Evolutionary conservation across 352 stramenopile species (phyloP).

Genomic region (Phytophthora chlamydospora): DNA sequence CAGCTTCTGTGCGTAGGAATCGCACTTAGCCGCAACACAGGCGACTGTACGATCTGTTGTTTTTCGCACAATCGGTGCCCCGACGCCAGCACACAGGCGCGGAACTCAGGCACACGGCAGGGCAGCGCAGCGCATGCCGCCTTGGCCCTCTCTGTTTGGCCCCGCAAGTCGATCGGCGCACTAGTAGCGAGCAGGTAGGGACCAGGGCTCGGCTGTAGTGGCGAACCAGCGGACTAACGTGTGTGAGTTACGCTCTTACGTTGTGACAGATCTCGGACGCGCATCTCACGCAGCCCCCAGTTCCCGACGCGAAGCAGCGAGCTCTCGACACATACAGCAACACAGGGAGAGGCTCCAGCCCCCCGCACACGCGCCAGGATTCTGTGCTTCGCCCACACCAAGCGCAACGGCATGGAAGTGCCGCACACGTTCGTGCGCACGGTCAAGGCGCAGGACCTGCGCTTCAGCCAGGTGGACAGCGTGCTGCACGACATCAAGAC

Average conservation of each 20-base stretch:
- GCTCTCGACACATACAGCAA: background rate
- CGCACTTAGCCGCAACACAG: background rate
- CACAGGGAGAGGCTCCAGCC: constrained; percentile 9
- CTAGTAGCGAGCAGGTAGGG: constrained; percentile 1
- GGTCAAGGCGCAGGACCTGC: constrained; percentile 81
- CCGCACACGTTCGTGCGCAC: constrained; percentile 85
- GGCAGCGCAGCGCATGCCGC: constrained; percentile 39
- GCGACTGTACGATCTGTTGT: constrained; percentile 48
- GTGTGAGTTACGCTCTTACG: constrained; percentile 21
- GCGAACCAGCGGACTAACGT: constrained; percentile 8
- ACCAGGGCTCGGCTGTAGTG: background rate
- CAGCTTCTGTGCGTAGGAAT: too few species aligned
- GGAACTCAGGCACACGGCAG: constrained; percentile 32
- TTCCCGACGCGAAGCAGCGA: constrained; percentile 1
- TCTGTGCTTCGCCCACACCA: constrained; percentile 46
- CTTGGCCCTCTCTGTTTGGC: constrained; percentile 21
- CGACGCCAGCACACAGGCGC: constrained; percentile 34
- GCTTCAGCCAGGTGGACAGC: constrained; percentile 77
- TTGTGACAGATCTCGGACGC: constrained; percentile 37
- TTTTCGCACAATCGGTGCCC: constrained; percentile 33
- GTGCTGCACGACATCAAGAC: constrained; percentile 73
- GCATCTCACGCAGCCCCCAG: too few species aligned
- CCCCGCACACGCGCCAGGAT: constrained; percentile 34
- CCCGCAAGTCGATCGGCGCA: constrained; percentile 15
- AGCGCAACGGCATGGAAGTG: constrained; percentile 58